These are phyloP conservation scores for Pseudogymnoascus sp. DNA, from an alignment of 2,329 filamentous ascomycete species.

Conservation along the genomic window DNA sequence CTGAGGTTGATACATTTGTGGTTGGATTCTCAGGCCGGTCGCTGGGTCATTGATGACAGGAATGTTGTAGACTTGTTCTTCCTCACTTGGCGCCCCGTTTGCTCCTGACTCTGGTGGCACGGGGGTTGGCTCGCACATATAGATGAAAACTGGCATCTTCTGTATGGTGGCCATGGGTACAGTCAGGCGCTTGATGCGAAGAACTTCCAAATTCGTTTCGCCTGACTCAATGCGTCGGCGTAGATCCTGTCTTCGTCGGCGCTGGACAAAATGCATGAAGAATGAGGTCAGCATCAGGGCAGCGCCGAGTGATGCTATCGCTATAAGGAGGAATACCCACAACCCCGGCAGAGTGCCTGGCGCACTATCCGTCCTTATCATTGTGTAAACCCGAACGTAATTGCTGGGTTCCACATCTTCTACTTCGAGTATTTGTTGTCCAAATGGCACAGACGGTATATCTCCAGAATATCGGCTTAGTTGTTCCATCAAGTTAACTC, in stretches of 20 bases:
- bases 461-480: conserved; percentile 71
- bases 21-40: conserved; percentile 9
- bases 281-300: conserved; percentile 60
- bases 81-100: neutral
- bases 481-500: conserved; percentile 59
- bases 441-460: conserved; percentile 51
- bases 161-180: conserved; percentile 65
- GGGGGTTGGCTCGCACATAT: conserved; percentile 45
- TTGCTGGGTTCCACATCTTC: conserved; percentile 48
- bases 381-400: conserved; percentile 52
- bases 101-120: conserved; percentile 30
- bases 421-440: conserved; percentile 44
- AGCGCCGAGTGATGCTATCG: conserved; percentile 60
- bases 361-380: conserved; percentile 34
- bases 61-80: conserved; percentile 8
- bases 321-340: conserved; percentile 69
- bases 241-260: conserved; percentile 57
- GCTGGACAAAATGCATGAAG: conserved; percentile 70
- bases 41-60: conserved; percentile 13
- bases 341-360: conserved; percentile 51
- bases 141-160: conserved; percentile 70
- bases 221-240: conserved; percentile 63
- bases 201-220: conserved; percentile 75
- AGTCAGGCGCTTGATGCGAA: conserved; percentile 74
- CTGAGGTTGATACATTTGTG: conserved; percentile 37